phyloP scores from a whole-genome alignment of 495 filamentous ascomycete genomes.

The Penicillium lagena region DNA sequence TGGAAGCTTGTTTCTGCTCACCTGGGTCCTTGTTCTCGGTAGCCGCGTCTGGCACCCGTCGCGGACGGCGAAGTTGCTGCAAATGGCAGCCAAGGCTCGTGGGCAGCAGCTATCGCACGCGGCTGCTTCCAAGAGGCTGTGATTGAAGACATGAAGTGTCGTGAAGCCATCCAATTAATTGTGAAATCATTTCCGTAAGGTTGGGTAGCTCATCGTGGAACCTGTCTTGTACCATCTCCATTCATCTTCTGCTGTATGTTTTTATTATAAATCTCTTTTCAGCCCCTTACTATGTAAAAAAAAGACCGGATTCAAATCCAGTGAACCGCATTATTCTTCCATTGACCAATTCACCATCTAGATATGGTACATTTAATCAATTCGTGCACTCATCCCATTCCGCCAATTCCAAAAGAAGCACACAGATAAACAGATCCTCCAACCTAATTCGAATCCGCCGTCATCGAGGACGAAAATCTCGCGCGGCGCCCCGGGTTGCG shows the following conservation, averaged over 20 bases:
- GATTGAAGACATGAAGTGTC: neutral
- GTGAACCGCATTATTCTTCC: too few relatives aligned
- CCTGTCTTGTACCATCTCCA: constrained; percentile 4
- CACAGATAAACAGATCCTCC: neutral
- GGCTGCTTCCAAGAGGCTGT: constrained; percentile 24
- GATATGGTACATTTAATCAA: too few relatives aligned
- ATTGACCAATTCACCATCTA: too few relatives aligned
- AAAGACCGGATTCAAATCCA: too few relatives aligned
- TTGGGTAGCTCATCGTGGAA: neutral
- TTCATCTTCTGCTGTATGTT: constrained; percentile 4
- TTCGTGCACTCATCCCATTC: neutral
- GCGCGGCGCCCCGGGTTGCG: constrained; percentile 6
- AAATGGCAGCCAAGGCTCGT: constrained; percentile 35
- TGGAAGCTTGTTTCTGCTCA: constrained; percentile 77
- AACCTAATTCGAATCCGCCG: neutral
- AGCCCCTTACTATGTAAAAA: too few relatives aligned
- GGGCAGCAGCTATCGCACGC: constrained; percentile 19
- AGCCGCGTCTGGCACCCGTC: constrained; percentile 52
- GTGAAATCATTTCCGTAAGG: neutral
- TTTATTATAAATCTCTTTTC: neutral
- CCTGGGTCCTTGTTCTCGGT: constrained; percentile 71
- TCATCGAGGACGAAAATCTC: constrained; percentile 1
- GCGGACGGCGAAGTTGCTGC: constrained; percentile 41
- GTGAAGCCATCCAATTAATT: too few relatives aligned
- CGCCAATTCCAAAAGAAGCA: neutral